Base-by-base conservation (phyloP, 306 rosid species). In the Malus orientalis region DNA sequence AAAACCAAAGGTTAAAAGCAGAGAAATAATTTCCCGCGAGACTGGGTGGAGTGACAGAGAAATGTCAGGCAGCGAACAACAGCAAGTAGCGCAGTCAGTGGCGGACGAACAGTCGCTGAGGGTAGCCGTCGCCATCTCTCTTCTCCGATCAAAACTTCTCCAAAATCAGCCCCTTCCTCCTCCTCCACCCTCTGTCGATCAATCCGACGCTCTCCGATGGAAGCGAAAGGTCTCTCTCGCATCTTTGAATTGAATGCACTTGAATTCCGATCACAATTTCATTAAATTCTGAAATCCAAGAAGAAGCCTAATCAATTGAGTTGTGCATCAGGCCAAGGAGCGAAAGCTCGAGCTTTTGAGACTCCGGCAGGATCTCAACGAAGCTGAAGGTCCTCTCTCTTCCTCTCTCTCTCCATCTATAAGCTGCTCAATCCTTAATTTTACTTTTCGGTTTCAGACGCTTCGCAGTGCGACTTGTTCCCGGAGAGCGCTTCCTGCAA, bases 161-260 rank as follows among this genome's bases (percentile, higher is more conserved):
- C 90, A 84, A 44, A 78, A 22, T 23, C 55, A n/a, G 2, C 60
- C 25, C 11, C 60, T 10, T 54, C 58, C 79, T 23, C 67, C 61
- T 67, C 49, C 69, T 47, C 44, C 83, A 1, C 47, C 45, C 77
- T 84, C 84, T 84, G 76, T 89, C 3, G 82, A 70, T 15, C 61
- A 83, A 40, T 86, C 97, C 62, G 88, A 90, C n/a, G 83, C 87
- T 74, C 84, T 90, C 82, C 95, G 90, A 38, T 95, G 97, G 98
- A 95, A 92, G 85, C 93, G 85, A 70, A 95, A 95, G 98, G 97
- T 92, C 80, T 58, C 47, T 72, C 55, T 73, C 77, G 36, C 3
- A 4, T 33, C n/a, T 49, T 57, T 53, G 15, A 58, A 22, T 11
- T 53, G 15, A 58, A 22, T 11, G 30, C 15, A 22, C 63, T n/a